Evolutionary conservation across 2,329 filamentous ascomycete genomes (phyloP).

Genomic region (Scytalidium lignicola): DNA sequence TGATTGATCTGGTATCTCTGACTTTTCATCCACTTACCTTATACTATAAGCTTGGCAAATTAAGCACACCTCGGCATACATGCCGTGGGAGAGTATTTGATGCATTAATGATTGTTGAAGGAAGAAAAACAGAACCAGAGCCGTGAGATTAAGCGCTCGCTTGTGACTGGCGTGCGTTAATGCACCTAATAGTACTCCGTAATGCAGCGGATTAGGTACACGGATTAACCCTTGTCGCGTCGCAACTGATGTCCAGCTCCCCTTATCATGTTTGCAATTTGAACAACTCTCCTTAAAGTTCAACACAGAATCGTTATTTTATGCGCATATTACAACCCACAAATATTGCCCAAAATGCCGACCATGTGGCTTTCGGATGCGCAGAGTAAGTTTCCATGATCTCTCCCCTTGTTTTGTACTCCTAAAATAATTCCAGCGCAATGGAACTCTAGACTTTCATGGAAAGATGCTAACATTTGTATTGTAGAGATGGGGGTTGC

Average conservation of each 20-base stretch:
- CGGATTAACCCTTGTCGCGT: neutral
- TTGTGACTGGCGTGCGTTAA: neutral
- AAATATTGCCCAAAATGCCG: conserved; percentile 24
- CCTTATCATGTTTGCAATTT: neutral
- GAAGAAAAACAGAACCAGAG: too few species aligned
- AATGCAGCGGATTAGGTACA: neutral
- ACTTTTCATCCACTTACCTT: too few species aligned
- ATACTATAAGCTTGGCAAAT: too few species aligned
- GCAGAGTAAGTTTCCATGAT: conserved; percentile 68
- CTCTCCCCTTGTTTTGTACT: conserved; percentile 13
- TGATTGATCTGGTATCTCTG: too few species aligned
- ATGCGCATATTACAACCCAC: neutral
- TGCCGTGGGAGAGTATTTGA: too few species aligned
- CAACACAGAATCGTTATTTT: neutral
- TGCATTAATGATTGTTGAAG: too few species aligned
- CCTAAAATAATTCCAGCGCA: conserved; percentile 7
- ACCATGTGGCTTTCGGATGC: conserved; percentile 93
- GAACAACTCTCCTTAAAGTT: neutral
- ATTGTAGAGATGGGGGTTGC: conserved; percentile 84
- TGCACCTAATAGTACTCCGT: neutral
- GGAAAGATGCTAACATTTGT: conserved; percentile 21
- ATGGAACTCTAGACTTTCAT: conserved; percentile 4
- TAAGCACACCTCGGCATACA: too few species aligned
- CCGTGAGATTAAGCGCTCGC: too few species aligned
- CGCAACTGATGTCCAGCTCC: neutral